phyloP scores from a whole-genome alignment of 768 basidiomycete genomes.

The Suillus alpinus region DNA sequence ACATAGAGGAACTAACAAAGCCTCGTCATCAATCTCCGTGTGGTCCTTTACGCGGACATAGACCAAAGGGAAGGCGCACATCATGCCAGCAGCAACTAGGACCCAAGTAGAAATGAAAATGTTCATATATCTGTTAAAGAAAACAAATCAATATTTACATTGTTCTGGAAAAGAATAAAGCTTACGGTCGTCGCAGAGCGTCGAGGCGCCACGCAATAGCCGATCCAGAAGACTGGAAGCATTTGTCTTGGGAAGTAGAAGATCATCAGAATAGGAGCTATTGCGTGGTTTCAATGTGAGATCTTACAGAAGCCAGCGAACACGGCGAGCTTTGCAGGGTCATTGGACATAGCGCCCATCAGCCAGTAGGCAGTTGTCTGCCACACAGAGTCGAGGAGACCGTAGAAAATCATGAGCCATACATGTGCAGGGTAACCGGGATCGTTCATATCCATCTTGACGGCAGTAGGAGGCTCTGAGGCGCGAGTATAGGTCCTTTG shows the following conservation, averaged over 20 bases:
- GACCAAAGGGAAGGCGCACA: constrained; percentile 69
- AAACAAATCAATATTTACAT: not conserved
- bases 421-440: not conserved
- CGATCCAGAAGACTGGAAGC: constrained; percentile 67
- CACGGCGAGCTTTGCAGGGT: constrained; percentile 43
- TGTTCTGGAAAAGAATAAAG: constrained; percentile 5
- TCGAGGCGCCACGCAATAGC: constrained; percentile 66
- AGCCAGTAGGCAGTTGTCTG: constrained; percentile 39
- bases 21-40: constrained; percentile 50
- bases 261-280: not conserved
- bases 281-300: constrained; percentile 7
- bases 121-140: constrained; percentile 47
- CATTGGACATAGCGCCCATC: constrained; percentile 43
- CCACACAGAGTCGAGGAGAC: constrained; percentile 28
- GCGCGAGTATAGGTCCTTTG: constrained; percentile 1
- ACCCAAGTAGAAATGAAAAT: constrained; percentile 68
- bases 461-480: constrained; percentile 8
- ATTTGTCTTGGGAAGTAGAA: constrained; percentile 45
- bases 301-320: constrained; percentile 45
- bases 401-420: constrained; percentile 6
- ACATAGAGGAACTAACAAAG: constrained; percentile 37
- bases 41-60: constrained; percentile 58
- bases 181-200: constrained; percentile 51
- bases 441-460: constrained; percentile 1
- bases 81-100: constrained; percentile 55